Percentiles rank a stretch among this genome's conserved stretches.
phyloP scores from a whole-genome alignment of 441 rosid species.

The Dalechampia spathulata region DNA sequence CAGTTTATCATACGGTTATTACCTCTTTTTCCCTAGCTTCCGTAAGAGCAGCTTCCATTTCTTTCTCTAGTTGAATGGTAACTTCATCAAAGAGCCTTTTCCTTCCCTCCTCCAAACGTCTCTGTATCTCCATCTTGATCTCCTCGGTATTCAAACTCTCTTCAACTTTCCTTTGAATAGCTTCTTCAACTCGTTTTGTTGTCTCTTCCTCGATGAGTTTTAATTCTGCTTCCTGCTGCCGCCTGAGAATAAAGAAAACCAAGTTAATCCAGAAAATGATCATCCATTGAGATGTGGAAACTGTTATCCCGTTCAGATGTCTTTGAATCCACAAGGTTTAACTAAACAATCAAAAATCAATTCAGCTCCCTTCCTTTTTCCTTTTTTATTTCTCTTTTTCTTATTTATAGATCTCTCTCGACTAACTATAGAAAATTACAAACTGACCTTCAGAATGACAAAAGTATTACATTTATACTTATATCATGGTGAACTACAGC shows the following conservation, averaged over 20 bases:
- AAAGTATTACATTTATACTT: conserved; percentile 44
- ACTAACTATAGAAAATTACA: conserved; percentile 36
- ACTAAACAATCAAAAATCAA: conserved; percentile 18
- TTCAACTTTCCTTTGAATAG: conserved; percentile 62
- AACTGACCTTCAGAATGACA: conserved; percentile 54
- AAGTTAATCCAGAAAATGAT: conserved; percentile 39
- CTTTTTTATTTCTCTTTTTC: neutral
- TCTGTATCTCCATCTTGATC: conserved; percentile 59
- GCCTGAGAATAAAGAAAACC: conserved; percentile 47
- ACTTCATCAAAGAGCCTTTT: conserved; percentile 69
- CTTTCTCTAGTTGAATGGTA: conserved; percentile 69
- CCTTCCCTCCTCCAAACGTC: conserved; percentile 66
- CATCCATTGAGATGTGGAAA: conserved; percentile 4
- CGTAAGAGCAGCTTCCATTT: conserved; percentile 57
- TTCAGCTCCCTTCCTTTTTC: conserved; percentile 14
- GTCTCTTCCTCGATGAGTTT: conserved; percentile 94
- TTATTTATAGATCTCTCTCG: conserved; percentile 9
- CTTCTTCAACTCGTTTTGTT: conserved; percentile 75
- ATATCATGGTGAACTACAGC: conserved; percentile 47
- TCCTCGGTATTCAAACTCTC: conserved; percentile 77
- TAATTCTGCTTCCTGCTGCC: conserved; percentile 82
- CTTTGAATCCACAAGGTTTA: conserved; percentile 33
- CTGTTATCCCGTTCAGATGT: conserved; percentile 16
- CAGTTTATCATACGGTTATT: conserved; percentile 8
- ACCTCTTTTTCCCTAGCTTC: conserved; percentile 84